Conservation (phyloP, 306 rosid species). For the Ochetophila trinervis region DNA sequence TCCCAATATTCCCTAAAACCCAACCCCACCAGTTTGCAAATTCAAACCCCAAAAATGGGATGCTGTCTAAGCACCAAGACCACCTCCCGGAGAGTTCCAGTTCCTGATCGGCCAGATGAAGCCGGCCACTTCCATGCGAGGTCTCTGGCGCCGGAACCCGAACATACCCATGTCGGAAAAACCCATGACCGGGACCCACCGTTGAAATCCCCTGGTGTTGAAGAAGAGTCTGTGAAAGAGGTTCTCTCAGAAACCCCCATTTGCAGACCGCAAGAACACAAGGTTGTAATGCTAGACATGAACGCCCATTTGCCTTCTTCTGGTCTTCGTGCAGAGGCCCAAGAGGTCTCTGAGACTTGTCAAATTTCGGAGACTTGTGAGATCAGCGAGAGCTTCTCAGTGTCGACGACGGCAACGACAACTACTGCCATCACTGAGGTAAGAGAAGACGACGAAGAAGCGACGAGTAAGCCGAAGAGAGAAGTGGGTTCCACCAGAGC, state of each 20-base stretch:
- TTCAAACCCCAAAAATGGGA: constrained; percentile 56
- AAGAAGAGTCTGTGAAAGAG: constrained; percentile 84
- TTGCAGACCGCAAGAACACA: constrained; percentile 36
- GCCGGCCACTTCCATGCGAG: constrained; percentile 9
- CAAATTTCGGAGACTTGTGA: constrained; percentile 50
- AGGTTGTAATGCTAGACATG: constrained; percentile 8
- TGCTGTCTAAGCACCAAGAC: constrained; percentile 58
- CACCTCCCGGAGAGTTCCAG: constrained; percentile 9
- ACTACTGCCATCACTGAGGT: constrained; percentile 55
- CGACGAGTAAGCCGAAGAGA: constrained; percentile 50
- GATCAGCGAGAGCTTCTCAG: constrained; percentile 60
- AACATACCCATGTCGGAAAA: constrained; percentile 25
- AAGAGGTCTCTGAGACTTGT: constrained; percentile 39
- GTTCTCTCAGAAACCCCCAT: constrained; percentile 83
- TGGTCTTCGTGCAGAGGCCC: constrained; percentile 11
- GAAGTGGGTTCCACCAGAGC: constrained; percentile 36
- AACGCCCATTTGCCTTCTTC: constrained; percentile 13
- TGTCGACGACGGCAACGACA: constrained; percentile 49
- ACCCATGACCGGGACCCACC: neutral
- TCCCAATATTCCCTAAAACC: neutral
- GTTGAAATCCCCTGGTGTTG: constrained; percentile 29
- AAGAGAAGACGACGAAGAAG: constrained; percentile 63
- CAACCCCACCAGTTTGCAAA: neutral
- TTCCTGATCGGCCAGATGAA: too few species aligned
- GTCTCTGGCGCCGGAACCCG: constrained; percentile 21